Conservation (phyloP, 768 basidiomycete genomes). For the Baorangia bicolor region DNA sequence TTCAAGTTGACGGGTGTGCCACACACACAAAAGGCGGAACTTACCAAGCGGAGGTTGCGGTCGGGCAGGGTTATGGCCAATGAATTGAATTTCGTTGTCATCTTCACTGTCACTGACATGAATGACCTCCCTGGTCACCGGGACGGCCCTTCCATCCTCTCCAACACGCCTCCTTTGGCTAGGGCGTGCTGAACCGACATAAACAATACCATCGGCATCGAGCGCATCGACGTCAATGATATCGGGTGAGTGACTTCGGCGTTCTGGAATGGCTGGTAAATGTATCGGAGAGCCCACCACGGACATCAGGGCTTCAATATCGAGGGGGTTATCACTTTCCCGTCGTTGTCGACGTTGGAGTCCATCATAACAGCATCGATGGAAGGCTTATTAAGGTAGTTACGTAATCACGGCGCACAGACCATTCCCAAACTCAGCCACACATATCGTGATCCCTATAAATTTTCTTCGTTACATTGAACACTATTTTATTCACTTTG, state of each 20-base stretch:
- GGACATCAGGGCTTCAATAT: slow-evolving; percentile 20
- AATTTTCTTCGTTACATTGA: slow-evolving; percentile 16
- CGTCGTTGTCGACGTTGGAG: slow-evolving; percentile 23
- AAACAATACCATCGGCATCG: slow-evolving; percentile 35
- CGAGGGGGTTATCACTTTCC: background rate
- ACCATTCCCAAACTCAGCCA: slow-evolving; percentile 31
- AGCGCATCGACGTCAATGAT: slow-evolving; percentile 47
- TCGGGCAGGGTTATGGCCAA: slow-evolving; percentile 25
- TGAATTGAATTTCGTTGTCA: slow-evolving; percentile 31
- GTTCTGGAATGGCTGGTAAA: slow-evolving; percentile 9
- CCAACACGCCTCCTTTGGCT: slow-evolving; percentile 27
- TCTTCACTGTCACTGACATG: slow-evolving; percentile 43
- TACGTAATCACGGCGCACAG: slow-evolving; percentile 33
- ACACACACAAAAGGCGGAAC: background rate
- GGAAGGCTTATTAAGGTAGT: slow-evolving; percentile 14
- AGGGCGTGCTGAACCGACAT: slow-evolving; percentile 23
- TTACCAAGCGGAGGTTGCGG: slow-evolving; percentile 18
- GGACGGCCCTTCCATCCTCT: slow-evolving; percentile 21
- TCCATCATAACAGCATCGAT: background rate
- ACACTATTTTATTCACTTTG: background rate
- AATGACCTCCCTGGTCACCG: slow-evolving; percentile 28
- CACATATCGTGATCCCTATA: slow-evolving; percentile 24
- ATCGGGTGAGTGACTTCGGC: slow-evolving; percentile 21
- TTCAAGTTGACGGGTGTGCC: background rate
- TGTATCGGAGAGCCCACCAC: slow-evolving; percentile 10